Conservation (phyloP, 2,329 filamentous ascomycete genomes). For the Fusarium coicis region DNA sequence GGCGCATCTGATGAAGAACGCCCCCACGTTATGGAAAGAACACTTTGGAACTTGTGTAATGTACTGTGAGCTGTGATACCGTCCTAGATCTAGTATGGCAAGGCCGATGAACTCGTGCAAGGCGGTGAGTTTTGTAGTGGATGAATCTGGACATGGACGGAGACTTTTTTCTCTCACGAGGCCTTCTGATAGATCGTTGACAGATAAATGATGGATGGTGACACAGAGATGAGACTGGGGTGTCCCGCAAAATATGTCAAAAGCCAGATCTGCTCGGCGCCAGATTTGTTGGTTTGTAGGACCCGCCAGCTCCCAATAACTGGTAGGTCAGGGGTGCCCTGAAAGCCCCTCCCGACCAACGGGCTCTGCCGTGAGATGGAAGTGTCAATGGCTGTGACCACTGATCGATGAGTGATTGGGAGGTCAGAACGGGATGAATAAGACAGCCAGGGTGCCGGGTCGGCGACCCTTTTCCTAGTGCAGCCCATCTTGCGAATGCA, state of each 20-base stretch:
- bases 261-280: slow-evolving; percentile 45
- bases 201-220: slow-evolving; percentile 42
- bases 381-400: slow-evolving; percentile 30
- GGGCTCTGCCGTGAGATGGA: slow-evolving; percentile 40
- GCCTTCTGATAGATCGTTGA: slow-evolving; percentile 36
- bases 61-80: slow-evolving; percentile 8
- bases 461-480: slow-evolving; percentile 46
- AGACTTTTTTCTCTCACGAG: slow-evolving; percentile 28
- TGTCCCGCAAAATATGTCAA: slow-evolving; percentile 49
- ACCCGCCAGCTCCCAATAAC: slow-evolving; percentile 33
- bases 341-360: slow-evolving; percentile 41
- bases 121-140: slow-evolving; percentile 30
- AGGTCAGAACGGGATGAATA: slow-evolving; percentile 1
- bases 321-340: slow-evolving; percentile 39
- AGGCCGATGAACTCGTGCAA: slow-evolving; percentile 31
- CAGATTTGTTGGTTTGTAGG: slow-evolving; percentile 39
- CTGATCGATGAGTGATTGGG: slow-evolving; percentile 30
- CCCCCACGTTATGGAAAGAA: slow-evolving; percentile 28
- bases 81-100: slow-evolving; percentile 30
- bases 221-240: slow-evolving; percentile 47
- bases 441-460: slow-evolving; percentile 33
- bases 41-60: slow-evolving; percentile 13
- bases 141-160: slow-evolving; percentile 11
- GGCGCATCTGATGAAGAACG: slow-evolving; percentile 33
- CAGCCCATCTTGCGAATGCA: slow-evolving; percentile 50